Base-by-base conservation (phyloP, 768 basidiomycete genomes). In the Punctularia strigosozonata region DNA sequence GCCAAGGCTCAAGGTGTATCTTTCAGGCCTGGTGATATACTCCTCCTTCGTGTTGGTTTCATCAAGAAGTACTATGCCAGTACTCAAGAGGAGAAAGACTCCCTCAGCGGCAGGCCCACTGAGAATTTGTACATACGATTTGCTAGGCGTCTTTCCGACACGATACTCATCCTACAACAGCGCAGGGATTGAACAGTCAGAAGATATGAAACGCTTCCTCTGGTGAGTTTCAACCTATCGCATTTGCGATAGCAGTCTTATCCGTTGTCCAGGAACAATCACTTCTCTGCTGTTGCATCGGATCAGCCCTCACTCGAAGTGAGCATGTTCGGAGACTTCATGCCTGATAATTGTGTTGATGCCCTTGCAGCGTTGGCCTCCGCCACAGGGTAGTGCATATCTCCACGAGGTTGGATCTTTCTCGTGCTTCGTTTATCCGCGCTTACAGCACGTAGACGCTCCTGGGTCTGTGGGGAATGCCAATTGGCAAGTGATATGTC, bases 131-230 rank as follows among this genome's bases (percentile, higher is more conserved):
- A 44, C 47, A 72, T 57, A n/a, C 14, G 25, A 3, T 21, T 20
- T 32, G 22, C 22, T 26, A 14, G 38, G 31, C 31, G 25, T 37
- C 30, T 28, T 14, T 20, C 25, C 13, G 15, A 13, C n/a, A n/a
- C n/a, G 22, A 31, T 19, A 34, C 10, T 26, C 26, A 38, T 23
- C 20, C 21, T 15, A 18, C 7, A 36, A 13, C 44, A 80, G 78
- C 46, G 75, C 79, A 28, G 78, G 79, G 2, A 72, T 82, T 34
- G 76, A 80, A 42, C 77, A 79, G 51, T 65, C 68, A 18, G 74
- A 78, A 14, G 76, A 75, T 30, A 78, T 79, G 78, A 81, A 79
- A 46, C 66, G 70, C 6, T 81, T 80, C 58, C 54, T 80, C n/a
- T 83, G 80, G 78, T 77, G 49, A 13, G 62, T 52, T 4, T 22